Base-by-base conservation (phyloP, 352 stramenopile genomes). In the Globisporangium camurandrum region DNA sequence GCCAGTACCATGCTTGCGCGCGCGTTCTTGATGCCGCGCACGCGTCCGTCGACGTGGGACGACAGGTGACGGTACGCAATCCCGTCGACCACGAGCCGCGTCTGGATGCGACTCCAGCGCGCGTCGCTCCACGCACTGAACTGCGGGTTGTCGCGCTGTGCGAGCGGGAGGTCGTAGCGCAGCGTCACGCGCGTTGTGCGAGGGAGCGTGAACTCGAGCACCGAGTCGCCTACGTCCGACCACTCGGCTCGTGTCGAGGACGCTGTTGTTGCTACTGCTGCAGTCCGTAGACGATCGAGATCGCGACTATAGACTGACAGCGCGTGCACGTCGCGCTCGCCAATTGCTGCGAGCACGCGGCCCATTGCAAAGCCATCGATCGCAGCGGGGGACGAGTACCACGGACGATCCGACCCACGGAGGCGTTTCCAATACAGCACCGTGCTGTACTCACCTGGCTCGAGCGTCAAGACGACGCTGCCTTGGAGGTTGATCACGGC, bases 341-440 rank as follows among this genome's bases (percentile, higher is more conserved):
- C 71, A 26, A 91, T 53, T 1, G 56, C 80, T 31, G 67, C 67
- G 7, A 91, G 50, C 19, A 81, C 57, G 22, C 80, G 62, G 0
- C 77, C 77, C 75, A 84, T 88, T 1, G 68, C 69, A 62, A 88
- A 91, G 0, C 80, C 80, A 46, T 91, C 80, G 22, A 86, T 43
- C 2, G 69, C 65, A 41, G 65, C 69, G 0, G 80, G 69, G 3
- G 61, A 62, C 0, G 75, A 88, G 63, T 75, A 82, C 80, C 77
- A 91, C 1, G 59, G 57, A n/a, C 77, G 71, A 48, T 58, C 69
- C 10, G 75, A 87, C 1, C 62, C 56, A 9, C 49, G 1, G 11
- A 84, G 34, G 7, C 69, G 56, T 34, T 76, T 86, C 80, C 80
- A 91, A 19, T 68, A 74, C 8, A 91, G 49, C 19, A 71, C 59